These are phyloP conservation scores for Termitomyces sp. DNA, from an alignment of 768 basidiomycete genomes.

Conservation along the genomic window DNA sequence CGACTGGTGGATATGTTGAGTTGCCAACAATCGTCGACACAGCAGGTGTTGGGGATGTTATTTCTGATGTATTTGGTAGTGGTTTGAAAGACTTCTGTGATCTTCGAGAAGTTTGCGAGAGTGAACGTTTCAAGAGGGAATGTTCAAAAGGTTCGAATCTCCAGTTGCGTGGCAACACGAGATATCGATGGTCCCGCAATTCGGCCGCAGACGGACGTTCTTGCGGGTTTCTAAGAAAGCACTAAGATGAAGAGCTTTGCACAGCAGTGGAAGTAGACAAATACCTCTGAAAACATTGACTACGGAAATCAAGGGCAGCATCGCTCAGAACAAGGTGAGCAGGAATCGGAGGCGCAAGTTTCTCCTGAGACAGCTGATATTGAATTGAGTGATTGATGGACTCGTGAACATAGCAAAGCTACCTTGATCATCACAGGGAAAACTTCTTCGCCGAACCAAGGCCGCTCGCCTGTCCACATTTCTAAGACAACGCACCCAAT, in stretches of 20 bases:
- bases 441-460: slow-evolving; percentile 76
- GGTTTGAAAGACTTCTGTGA: slow-evolving; percentile 4
- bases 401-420: not conserved
- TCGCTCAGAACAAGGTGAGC: slow-evolving; percentile 56
- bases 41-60: not conserved
- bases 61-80: not conserved
- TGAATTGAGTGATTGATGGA: not conserved
- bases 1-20: not conserved
- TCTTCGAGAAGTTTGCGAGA: slow-evolving; percentile 8
- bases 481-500: slow-evolving; percentile 91
- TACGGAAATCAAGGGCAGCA: slow-evolving; percentile 67
- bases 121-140: slow-evolving; percentile 2
- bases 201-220: slow-evolving; percentile 65
- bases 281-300: slow-evolving; percentile 74
- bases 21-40: not conserved
- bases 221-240: slow-evolving; percentile 52
- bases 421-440: slow-evolving; percentile 84
- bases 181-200: slow-evolving; percentile 63
- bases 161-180: slow-evolving; percentile 55
- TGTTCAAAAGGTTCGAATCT: slow-evolving; percentile 19
- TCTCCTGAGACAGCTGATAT: slow-evolving; percentile 59
- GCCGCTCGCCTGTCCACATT: slow-evolving; percentile 92
- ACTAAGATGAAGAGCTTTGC: not conserved
- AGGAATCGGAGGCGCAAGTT: slow-evolving; percentile 75
- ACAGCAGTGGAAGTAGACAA: slow-evolving; percentile 13